A percentile compares a stretch with the other conserved stretches of the same genome.
These are phyloP conservation scores for Blastobotrys buckinghamii DNA, from an alignment of 1,139 yeast species.

Conservation along the genomic window DNA sequence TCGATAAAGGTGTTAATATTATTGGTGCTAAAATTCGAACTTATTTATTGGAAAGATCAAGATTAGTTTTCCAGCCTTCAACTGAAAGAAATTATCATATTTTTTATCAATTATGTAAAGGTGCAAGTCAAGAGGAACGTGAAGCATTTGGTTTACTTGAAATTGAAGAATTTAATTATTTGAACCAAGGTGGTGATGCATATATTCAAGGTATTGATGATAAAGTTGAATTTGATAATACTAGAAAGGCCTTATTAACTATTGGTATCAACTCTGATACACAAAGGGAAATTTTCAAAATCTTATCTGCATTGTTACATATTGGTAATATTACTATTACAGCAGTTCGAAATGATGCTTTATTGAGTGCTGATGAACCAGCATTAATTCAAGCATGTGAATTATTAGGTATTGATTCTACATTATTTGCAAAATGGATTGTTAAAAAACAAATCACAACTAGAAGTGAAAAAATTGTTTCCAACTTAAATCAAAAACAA, in stretches of 20 bases:
- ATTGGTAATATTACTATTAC: constrained; percentile 89
- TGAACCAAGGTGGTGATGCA: constrained; percentile 86
- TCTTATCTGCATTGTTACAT: constrained; percentile 85
- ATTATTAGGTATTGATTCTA: constrained; percentile 73
- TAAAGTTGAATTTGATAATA: constrained; percentile 63
- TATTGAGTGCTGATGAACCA: constrained; percentile 80
- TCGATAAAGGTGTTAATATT: constrained; percentile 66
- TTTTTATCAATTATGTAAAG: constrained; percentile 84
- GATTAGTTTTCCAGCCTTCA: constrained; percentile 88
- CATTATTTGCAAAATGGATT: constrained; percentile 81
- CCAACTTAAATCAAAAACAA: constrained; percentile 77
- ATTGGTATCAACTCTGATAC: constrained; percentile 63
- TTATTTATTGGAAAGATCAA: constrained; percentile 84
- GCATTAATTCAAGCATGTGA: constrained; percentile 78
- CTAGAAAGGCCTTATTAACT: constrained; percentile 67
- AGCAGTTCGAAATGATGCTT: constrained; percentile 81
- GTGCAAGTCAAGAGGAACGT: constrained; percentile 59
- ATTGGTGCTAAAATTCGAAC: constrained; percentile 95
- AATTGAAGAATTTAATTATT: constrained; percentile 68
- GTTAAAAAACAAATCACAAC: constrained; percentile 89
- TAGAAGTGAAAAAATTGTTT: constrained; percentile 85
- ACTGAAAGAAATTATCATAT: constrained; percentile 92
- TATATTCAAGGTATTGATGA: constrained; percentile 78
- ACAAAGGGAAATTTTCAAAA: constrained; percentile 66
- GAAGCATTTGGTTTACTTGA: constrained; percentile 48